Evolutionary conservation across 805 yeast genomes (phyloP), one percentile per base, ranked within the genome.

Genomic region (Nakazawaea ernobii): DNA sequence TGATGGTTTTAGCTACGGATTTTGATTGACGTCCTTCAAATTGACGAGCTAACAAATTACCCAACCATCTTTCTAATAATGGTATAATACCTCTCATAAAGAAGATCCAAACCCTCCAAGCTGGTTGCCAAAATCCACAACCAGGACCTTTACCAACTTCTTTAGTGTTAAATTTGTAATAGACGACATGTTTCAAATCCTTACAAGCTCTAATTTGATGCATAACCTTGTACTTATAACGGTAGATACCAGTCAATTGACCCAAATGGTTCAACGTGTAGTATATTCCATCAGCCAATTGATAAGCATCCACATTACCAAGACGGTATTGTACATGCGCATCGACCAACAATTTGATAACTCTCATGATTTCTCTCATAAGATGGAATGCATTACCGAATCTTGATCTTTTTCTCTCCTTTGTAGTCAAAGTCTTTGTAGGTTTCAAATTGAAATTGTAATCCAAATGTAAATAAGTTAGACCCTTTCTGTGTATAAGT

Each of bases 101-200:
- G 45, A 82, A 86, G 1, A 94, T 70, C 99, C 99, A 94, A 1
- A 91, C 92, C 55, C 97, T 71, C 99, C 98, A 94, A 1, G 97
- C 87, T 0, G 99, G 99, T 60, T 94, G 98, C 99, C 99, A 94
- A 63, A 94, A 86, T 1, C 99, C 99, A 69, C 96, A 87, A 0
- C 99, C 99, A 1, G 99, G 98, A 2, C 99, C 99, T 60, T 92
- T 94, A 0, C 97, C 97, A 26, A 94, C 86, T 26, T 49, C 50
- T n/a, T 79, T 70, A 33, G 74, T 72, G 59, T 94, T 94, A 68
- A 94, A 94, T 52, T 84, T 73, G 53, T 87, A 75, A 60, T 94
- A 94, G 0, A 94, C 84, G 6, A 92, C 82, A 61, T 94, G 99
- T 65, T 94, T 94, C 57, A 94, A 68, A 65, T 94, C 99, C 62